These are phyloP conservation scores for Phragmites australis DNA, from an alignment of 176 grass and related monocot species.

Conservation along the genomic window DNA sequence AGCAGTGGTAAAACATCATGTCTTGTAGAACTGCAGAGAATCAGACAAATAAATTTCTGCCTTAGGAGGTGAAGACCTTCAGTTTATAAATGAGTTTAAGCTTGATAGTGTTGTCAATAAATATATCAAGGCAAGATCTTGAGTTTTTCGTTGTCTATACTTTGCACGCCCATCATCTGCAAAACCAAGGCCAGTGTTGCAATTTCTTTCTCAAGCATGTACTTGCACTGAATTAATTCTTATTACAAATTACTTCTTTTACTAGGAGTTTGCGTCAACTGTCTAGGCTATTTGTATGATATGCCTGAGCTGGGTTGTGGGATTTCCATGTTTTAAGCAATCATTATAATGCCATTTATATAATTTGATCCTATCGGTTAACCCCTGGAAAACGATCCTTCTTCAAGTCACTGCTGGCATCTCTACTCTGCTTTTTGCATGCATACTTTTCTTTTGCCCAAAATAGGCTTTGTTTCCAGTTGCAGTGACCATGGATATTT, in stretches of 20 bases:
- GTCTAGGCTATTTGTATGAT: neutral
- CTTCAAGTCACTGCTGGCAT: neutral
- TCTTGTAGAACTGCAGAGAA: neutral
- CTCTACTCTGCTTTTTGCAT: neutral
- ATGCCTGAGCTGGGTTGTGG: neutral
- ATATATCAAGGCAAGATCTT: neutral
- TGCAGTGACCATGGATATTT: neutral
- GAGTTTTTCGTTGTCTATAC: neutral
- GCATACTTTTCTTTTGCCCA: neutral
- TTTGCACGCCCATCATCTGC: neutral
- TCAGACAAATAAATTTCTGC: neutral
- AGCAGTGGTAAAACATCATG: neutral
- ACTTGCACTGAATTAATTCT: neutral
- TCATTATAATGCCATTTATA: neutral
- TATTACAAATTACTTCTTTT: neutral
- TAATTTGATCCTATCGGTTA: neutral
- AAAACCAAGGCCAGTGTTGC: constrained; percentile 1
- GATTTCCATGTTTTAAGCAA: neutral
- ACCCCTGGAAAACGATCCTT: neutral
- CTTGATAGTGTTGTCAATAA: neutral
- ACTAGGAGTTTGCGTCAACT: neutral
- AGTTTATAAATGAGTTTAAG: constrained; percentile 5
- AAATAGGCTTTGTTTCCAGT: neutral
- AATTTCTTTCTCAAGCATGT: constrained; percentile 6
- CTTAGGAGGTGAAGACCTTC: neutral